These are phyloP conservation scores for Turritis glabra DNA, from an alignment of 345 rosid genomes.

Conservation along the genomic window DNA sequence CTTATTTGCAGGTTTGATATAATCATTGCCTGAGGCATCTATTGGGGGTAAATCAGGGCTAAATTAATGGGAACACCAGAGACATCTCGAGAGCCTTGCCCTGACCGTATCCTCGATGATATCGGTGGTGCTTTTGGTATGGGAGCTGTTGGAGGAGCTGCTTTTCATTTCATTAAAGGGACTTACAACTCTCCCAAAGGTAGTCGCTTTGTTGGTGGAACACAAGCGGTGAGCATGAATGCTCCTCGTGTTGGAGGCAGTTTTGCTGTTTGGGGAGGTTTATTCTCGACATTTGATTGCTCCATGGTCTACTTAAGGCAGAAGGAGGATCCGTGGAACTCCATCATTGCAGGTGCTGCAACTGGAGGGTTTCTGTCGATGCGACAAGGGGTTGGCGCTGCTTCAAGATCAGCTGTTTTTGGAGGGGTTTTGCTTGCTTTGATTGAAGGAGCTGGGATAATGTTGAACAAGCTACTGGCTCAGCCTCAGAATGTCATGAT, in stretches of 20 bases:
- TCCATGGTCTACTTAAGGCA: conserved; percentile 76
- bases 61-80: conserved; percentile 72
- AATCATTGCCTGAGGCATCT: neutral
- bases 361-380: conserved; percentile 77
- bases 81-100: conserved; percentile 81
- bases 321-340: conserved; percentile 91
- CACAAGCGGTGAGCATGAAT: conserved; percentile 70
- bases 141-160: conserved; percentile 85
- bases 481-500: conserved; percentile 45
- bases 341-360: conserved; percentile 81
- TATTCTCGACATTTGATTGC: conserved; percentile 77
- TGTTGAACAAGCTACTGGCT: conserved; percentile 63
- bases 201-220: conserved; percentile 59
- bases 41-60: neutral
- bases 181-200: conserved; percentile 62
- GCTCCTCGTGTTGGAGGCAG: conserved; percentile 81
- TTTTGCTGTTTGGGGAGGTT: conserved; percentile 86
- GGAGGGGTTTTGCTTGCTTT: conserved; percentile 70
- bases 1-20: conserved; percentile 1
- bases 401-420: conserved; percentile 55
- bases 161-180: conserved; percentile 74
- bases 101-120: conserved; percentile 78
- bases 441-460: conserved; percentile 85
- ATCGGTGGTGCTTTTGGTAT: conserved; percentile 83
- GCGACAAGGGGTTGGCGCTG: conserved; percentile 64